Evolutionary conservation across 1,284 basidiomycete species (phyloP).

Genomic region (Fomitopsis betulina): DNA sequence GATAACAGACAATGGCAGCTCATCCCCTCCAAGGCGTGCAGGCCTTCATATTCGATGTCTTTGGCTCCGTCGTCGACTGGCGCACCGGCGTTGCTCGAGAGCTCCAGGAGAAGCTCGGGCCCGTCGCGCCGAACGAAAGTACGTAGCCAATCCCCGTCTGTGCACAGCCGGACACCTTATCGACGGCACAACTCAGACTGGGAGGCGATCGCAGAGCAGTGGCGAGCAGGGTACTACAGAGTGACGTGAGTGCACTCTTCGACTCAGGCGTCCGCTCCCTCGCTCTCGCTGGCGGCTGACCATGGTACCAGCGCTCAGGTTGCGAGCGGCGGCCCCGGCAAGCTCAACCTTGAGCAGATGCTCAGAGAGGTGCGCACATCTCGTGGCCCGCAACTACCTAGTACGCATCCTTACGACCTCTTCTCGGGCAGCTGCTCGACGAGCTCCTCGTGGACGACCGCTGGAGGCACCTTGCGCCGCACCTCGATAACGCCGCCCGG

Average conservation of each 20-base stretch:
- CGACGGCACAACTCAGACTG: conserved; percentile 31
- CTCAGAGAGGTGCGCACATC: conserved; percentile 44
- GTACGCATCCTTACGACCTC: not conserved
- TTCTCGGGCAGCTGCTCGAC: conserved; percentile 49
- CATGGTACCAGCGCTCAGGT: conserved; percentile 26
- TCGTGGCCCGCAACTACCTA: not conserved
- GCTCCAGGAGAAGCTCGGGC: conserved; percentile 26
- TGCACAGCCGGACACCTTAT: too few species aligned
- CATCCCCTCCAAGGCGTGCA: conserved; percentile 33
- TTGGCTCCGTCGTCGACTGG: conserved; percentile 66
- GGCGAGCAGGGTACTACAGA: conserved; percentile 46
- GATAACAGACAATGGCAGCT: not conserved
- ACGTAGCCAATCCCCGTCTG: not conserved
- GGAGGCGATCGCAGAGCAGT: conserved; percentile 47
- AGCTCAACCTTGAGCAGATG: conserved; percentile 49
- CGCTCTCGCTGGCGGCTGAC: conserved; percentile 3
- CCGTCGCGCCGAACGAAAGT: conserved; percentile 20
- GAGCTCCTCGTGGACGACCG: conserved; percentile 40
- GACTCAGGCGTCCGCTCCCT: not conserved
- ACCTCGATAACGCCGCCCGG: conserved; percentile 41
- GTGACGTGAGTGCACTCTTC: conserved; percentile 37
- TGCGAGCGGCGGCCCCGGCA: conserved; percentile 40
- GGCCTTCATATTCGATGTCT: conserved; percentile 58
- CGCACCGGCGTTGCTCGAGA: conserved; percentile 41
- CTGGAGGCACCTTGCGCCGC: conserved; percentile 41